Evolutionary conservation across 169 alveolate species (phyloP).

Genomic region (Pseudocohnilembus persalinus): DNA sequence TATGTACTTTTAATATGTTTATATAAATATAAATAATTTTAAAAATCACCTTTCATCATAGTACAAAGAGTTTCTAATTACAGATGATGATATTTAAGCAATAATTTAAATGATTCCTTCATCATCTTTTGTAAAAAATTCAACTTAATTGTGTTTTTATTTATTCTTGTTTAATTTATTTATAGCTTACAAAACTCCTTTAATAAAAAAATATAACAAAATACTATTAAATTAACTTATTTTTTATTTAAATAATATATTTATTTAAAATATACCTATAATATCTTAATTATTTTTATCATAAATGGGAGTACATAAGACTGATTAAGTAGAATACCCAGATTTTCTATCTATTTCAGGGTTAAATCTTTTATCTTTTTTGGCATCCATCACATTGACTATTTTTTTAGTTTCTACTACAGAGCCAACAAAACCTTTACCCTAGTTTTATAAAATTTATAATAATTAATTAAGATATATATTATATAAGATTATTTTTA

Average conservation of each 20-base stretch:
- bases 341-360: constrained; percentile 62
- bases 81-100: constrained; percentile 51
- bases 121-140: constrained; percentile 73
- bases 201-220: no score
- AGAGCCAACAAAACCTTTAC: constrained; percentile 75
- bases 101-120: constrained; percentile 60
- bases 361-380: constrained; percentile 71
- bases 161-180: constrained; percentile 61
- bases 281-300: constrained; percentile 46
- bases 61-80: constrained; percentile 28
- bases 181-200: constrained; percentile 70
- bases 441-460: no score
- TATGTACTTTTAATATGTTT: no score
- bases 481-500: no score
- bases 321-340: constrained; percentile 68
- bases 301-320: constrained; percentile 73
- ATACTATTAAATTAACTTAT: constrained; percentile 15
- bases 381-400: constrained; percentile 76
- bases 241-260: not conserved
- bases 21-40: no score
- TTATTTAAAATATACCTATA: constrained; percentile 14
- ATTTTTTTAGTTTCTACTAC: constrained; percentile 55
- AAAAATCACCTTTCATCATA: constrained; percentile 31
- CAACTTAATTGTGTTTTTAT: no score
- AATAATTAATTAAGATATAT: no score